A percentile compares a stretch with the other conserved stretches of the same genome.
Evolutionary conservation across 2,329 filamentous ascomycete genomes (phyloP).

Genomic region (Conoideocrella luteorostrata): DNA sequence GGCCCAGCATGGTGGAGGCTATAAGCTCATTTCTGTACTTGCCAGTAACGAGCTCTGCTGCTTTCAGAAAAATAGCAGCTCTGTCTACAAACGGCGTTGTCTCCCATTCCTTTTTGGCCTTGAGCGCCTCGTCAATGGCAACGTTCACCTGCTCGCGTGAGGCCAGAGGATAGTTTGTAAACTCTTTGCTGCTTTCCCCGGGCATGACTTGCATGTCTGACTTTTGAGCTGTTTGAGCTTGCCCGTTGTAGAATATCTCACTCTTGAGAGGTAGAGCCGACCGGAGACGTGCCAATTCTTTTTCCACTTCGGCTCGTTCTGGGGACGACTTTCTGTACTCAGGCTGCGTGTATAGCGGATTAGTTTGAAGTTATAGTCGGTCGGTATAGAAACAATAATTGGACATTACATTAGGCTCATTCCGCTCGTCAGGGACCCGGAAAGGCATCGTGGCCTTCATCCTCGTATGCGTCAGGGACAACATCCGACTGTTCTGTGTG

Average conservation of each 20-base stretch:
- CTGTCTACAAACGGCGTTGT: constrained; percentile 26
- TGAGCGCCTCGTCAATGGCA: constrained; percentile 19
- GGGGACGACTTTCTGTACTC: too few relatives aligned
- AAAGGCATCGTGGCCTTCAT: constrained; percentile 23
- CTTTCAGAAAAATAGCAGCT: constrained; percentile 29
- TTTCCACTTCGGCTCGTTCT: too few relatives aligned
- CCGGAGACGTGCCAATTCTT: too few relatives aligned
- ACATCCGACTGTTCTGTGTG: too few relatives aligned
- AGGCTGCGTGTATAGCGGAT: too few relatives aligned
- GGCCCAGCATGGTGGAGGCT: constrained; percentile 33
- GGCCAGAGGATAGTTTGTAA: constrained; percentile 29
- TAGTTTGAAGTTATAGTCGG: constrained; percentile 15
- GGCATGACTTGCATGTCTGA: constrained; percentile 26
- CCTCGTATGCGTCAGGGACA: too few relatives aligned
- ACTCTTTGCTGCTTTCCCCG: constrained; percentile 25
- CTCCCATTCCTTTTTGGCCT: constrained; percentile 26
- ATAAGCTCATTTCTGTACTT: constrained; percentile 25
- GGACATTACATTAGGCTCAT: constrained; percentile 26
- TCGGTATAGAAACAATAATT: constrained; percentile 5
- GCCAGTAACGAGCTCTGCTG: constrained; percentile 23
- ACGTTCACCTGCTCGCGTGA: constrained; percentile 23
- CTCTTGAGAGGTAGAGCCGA: too few relatives aligned
- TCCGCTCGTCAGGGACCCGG: constrained; percentile 23
- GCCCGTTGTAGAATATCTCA: constrained; percentile 25
- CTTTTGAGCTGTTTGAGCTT: constrained; percentile 18